Evolutionary conservation across 2,329 filamentous ascomycete species (phyloP).

Genomic region (Gyromitra esculenta): DNA sequence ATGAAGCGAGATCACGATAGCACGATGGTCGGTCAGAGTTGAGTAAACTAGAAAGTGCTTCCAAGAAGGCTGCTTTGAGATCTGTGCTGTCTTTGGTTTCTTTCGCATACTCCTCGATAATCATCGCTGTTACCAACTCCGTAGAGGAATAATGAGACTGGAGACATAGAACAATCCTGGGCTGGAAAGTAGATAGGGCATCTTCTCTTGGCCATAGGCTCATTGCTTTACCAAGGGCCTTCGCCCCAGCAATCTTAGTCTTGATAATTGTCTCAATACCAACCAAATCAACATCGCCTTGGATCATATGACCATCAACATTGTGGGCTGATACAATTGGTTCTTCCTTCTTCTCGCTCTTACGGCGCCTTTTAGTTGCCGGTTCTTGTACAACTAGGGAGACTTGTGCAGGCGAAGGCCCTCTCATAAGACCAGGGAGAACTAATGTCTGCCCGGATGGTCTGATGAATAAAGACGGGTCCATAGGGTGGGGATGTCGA

Average conservation of each 20-base stretch:
- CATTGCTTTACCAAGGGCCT: conserved; percentile 86
- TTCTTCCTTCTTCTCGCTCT: conserved; percentile 84
- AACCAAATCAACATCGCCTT: conserved; percentile 93
- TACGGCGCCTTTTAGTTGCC: conserved; percentile 78
- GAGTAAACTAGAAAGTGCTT: conserved; percentile 76
- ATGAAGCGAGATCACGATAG: conserved; percentile 90
- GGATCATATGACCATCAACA: conserved; percentile 97
- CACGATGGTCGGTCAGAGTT: conserved; percentile 81
- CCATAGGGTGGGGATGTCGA: conserved; percentile 91
- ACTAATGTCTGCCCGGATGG: conserved; percentile 88
- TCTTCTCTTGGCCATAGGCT: conserved; percentile 73
- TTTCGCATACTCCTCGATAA: conserved; percentile 88
- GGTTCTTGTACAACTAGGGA: conserved; percentile 70
- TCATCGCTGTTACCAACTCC: conserved; percentile 81
- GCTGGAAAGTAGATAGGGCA: conserved; percentile 72
- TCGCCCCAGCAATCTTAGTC: conserved; percentile 86
- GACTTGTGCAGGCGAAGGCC: conserved; percentile 64
- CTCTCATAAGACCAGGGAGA: conserved; percentile 63
- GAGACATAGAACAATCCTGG: conserved; percentile 72
- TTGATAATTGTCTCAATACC: conserved; percentile 87
- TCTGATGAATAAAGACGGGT: conserved; percentile 86
- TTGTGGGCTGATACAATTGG: conserved; percentile 79
- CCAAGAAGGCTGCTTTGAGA: conserved; percentile 68
- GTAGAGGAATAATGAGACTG: conserved; percentile 81
- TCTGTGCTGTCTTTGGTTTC: conserved; percentile 60